These are phyloP conservation scores for Mortierella sp. DNA, from an alignment of 371 early-diverging fungal genomes.

Conservation along the genomic window DNA sequence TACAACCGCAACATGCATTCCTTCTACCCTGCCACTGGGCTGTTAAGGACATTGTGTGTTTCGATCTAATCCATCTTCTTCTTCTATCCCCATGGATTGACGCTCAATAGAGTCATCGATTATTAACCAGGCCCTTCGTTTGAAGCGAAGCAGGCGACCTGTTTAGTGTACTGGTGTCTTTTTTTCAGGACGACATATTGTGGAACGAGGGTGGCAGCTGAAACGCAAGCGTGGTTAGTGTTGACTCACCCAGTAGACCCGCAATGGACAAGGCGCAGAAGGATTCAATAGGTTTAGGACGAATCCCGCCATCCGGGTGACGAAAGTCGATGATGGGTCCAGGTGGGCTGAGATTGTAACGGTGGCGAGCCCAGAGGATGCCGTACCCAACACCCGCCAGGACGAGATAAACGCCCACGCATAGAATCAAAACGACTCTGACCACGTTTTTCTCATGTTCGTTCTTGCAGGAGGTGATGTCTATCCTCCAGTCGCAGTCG, in stretches of 20 bases:
- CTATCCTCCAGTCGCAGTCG: slow-evolving; percentile 54
- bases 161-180: neutral
- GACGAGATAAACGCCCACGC: slow-evolving; percentile 40
- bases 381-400: slow-evolving; percentile 41
- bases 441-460: slow-evolving; percentile 22
- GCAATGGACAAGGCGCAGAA: slow-evolving; percentile 50
- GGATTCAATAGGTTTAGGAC: slow-evolving; percentile 52
- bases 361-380: slow-evolving; percentile 48
- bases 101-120: no score
- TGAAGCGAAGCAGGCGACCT: no score
- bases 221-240: neutral
- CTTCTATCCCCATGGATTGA: no score
- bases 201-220: neutral
- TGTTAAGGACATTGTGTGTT: no score
- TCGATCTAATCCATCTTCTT: no score
- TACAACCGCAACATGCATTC: neutral
- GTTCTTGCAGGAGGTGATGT: slow-evolving; percentile 36
- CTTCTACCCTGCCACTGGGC: no score
- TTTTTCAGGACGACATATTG: neutral
- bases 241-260: slow-evolving; percentile 41
- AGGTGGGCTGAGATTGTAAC: slow-evolving; percentile 40
- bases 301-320: slow-evolving; percentile 54
- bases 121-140: no score
- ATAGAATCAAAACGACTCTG: slow-evolving; percentile 28
- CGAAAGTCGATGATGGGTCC: slow-evolving; percentile 51